phyloP scores from a whole-genome alignment of 2,329 filamentous ascomycete genomes.

The Ceratocystis variospora region DNA sequence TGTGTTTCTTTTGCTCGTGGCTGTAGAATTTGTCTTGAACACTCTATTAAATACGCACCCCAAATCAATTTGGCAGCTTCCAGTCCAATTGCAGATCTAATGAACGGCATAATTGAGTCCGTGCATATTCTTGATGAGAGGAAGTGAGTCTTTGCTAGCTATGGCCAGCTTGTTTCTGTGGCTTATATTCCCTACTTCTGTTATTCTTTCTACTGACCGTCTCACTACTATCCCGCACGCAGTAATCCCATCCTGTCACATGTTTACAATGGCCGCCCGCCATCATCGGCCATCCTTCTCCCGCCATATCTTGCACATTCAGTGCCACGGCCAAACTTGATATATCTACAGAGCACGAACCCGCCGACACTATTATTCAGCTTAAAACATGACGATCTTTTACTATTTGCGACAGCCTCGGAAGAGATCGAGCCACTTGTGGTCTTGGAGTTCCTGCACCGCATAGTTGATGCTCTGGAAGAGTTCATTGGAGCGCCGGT shows the following conservation, averaged over 20 bases:
- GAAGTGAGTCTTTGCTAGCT: slow-evolving; percentile 47
- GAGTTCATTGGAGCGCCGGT: slow-evolving; percentile 86
- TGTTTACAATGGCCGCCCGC: slow-evolving; percentile 69
- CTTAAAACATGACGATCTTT: slow-evolving; percentile 69
- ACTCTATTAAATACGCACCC: not conserved
- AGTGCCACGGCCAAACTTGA: slow-evolving; percentile 65
- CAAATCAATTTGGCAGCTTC: too few species aligned
- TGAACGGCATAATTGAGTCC: slow-evolving; percentile 83
- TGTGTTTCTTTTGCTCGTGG: not conserved
- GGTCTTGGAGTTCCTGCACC: slow-evolving; percentile 86
- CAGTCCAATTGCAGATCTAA: slow-evolving; percentile 28
- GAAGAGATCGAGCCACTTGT: slow-evolving; percentile 79
- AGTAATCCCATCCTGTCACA: slow-evolving; percentile 81
- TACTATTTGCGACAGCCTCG: slow-evolving; percentile 75
- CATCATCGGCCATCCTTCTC: slow-evolving; percentile 61
- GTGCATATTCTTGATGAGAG: slow-evolving; percentile 95
- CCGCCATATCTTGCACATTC: slow-evolving; percentile 78
- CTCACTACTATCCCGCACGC: slow-evolving; percentile 28
- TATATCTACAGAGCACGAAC: slow-evolving; percentile 69
- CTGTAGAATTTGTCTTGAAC: not conserved
- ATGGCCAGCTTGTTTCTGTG: not conserved
- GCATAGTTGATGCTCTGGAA: slow-evolving; percentile 81
- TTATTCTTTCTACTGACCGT: not conserved
- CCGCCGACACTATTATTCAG: slow-evolving; percentile 84
- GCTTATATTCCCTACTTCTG: not conserved